Evolutionary conservation across 352 stramenopile species (phyloP), one percentile per base, ranked within the genome.

Genomic region (Phytophthora pistaciae): DNA sequence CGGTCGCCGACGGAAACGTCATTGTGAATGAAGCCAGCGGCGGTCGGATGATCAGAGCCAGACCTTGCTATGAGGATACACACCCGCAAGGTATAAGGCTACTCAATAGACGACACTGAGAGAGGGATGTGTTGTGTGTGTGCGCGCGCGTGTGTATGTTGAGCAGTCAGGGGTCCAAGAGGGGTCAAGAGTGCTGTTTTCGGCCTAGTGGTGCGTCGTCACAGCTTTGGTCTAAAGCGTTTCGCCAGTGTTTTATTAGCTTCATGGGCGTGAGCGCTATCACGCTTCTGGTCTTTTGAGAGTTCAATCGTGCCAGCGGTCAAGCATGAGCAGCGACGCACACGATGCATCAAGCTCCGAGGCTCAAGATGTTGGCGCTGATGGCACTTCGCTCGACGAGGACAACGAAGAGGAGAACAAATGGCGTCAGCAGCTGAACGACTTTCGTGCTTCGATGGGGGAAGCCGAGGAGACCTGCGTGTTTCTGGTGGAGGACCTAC

Each of bases 391-490:
- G 13, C 14, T 55, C 38, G 49, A 56, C 5, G 64, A 66, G 23
- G 69, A 54, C 4, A 46, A 33, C 5, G 61, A 70, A 46, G 49
- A 65, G 38, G 56, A 16, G 55, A 60, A 21, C 42, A 56, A 50
- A 11, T 64, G 68, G 62, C 60, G 48, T 16, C 36, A 49, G 1
- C 16, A 58, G 5, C 18, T 84, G 7, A 40, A 77, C 10, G 48
- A 48, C 1, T 52, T 25, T 18, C 71, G 66, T 23, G 3, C 20
- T 9, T 42, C 63, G 5, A 27, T 87, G 23, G 75, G 66, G 8
- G 78, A 85, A 20, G 73, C 79, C 0, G 82, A 90, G 53, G 75
- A 85, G 5, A 64, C 72, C 1, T 76, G 68, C 18, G 64, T 77
- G 13, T 75, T 70, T 42, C 36, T 86, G 5, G 5, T 84, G 14